Evolutionary conservation across 139 green algal species (phyloP).

Genomic region (Coelastrella sp.): DNA sequence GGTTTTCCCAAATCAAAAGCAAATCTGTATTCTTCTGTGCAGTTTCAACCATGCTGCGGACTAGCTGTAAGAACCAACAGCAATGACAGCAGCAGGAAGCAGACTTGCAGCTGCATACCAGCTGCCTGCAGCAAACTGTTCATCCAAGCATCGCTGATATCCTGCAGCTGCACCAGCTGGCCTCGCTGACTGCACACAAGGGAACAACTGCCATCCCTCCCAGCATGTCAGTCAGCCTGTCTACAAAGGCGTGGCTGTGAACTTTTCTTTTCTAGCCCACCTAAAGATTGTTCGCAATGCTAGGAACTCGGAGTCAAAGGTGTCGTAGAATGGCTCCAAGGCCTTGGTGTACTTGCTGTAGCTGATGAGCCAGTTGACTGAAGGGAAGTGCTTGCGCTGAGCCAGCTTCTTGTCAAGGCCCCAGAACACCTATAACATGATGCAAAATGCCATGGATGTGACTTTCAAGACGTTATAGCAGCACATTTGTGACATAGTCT

Average conservation of each 20-base stretch:
- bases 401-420: slow-evolving; percentile 99
- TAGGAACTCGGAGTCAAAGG: slow-evolving; percentile 85
- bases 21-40: no score
- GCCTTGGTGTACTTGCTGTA: slow-evolving; percentile 99
- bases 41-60: not conserved
- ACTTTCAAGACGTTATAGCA: no score
- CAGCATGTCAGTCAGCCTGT: no score
- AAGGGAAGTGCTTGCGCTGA: slow-evolving; percentile 99
- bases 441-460: not conserved
- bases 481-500: not conserved
- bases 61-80: not conserved
- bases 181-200: not conserved
- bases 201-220: no score
- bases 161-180: not conserved
- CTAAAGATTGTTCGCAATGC: slow-evolving; percentile 67
- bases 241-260: no score
- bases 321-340: slow-evolving; percentile 98
- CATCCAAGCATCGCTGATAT: no score
- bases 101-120: not conserved
- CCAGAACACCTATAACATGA: slow-evolving; percentile 94
- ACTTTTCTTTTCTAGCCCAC: not conserved
- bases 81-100: not conserved
- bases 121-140: no score
- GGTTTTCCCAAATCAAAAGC: no score
- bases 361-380: slow-evolving; percentile 99